Evolutionary conservation across 2,329 filamentous ascomycete species (phyloP).

Genomic region (Epichloe typhina): DNA sequence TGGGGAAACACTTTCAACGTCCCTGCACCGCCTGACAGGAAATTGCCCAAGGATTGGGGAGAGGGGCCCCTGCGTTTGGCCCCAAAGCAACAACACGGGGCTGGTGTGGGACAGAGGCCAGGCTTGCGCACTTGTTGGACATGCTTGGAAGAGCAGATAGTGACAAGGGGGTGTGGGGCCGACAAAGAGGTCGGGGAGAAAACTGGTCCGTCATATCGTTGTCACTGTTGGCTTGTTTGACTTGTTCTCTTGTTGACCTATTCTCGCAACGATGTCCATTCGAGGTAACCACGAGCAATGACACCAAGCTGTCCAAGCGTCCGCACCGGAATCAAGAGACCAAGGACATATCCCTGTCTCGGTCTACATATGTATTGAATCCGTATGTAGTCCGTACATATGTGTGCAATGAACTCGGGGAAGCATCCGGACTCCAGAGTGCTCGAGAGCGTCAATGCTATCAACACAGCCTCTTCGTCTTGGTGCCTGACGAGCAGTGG

Average conservation of each 20-base stretch:
- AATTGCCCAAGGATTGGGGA: constrained; percentile 5
- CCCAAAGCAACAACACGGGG: not conserved
- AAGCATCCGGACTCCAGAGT: too few relatives aligned
- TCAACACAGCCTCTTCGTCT: not conserved
- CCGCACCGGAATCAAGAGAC: not conserved
- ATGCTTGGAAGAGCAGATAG: not conserved
- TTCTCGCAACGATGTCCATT: not conserved
- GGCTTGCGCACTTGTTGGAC: not conserved
- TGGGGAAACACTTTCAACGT: too few relatives aligned
- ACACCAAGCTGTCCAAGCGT: not conserved
- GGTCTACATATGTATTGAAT: too few relatives aligned
- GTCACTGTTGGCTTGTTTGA: not conserved
- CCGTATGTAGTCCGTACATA: too few relatives aligned
- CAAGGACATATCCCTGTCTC: not conserved
- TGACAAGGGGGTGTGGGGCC: constrained; percentile 3
- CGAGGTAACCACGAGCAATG: not conserved
- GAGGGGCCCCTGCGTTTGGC: too few relatives aligned
- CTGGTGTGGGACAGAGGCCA: constrained; percentile 6
- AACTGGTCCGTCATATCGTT: constrained; percentile 1
- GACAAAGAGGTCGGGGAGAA: constrained; percentile 2
- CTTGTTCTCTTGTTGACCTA: not conserved
- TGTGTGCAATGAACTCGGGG: too few relatives aligned
- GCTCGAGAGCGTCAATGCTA: too few relatives aligned
- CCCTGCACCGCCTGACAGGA: constrained; percentile 1
- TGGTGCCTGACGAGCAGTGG: constrained; percentile 4